A percentile compares a stretch with the other conserved stretches of the same genome.
phyloP scores from a whole-genome alignment of 768 basidiomycete species.

The Polyporus arcularius region DNA sequence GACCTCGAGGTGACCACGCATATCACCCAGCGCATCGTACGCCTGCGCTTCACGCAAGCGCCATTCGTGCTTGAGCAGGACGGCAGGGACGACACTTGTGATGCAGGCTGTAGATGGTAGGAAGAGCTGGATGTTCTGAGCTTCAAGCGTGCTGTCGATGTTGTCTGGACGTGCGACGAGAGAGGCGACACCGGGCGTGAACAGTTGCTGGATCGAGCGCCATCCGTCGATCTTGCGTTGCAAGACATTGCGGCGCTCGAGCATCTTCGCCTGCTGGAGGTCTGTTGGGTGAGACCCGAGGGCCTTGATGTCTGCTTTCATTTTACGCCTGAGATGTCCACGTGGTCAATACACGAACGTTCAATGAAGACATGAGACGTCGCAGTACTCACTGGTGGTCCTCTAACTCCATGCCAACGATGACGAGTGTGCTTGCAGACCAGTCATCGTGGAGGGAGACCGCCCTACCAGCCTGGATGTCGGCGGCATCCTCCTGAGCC shows the following conservation, averaged over 20 bases:
- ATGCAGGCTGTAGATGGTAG: background rate
- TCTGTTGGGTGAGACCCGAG: background rate
- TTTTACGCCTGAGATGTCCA: background rate
- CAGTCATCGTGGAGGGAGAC: background rate
- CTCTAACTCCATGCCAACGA: background rate
- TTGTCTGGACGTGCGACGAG: background rate
- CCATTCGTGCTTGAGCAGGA: background rate
- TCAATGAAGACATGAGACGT: too few species aligned
- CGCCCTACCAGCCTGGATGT: background rate
- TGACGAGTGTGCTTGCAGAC: background rate
- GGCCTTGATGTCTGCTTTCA: background rate
- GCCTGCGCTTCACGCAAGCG: background rate
- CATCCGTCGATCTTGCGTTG: background rate
- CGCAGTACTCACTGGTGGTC: background rate
- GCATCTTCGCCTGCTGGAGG: background rate
- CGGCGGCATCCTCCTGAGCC: background rate
- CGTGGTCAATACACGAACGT: too few species aligned
- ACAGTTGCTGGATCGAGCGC: background rate
- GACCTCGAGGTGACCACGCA: background rate
- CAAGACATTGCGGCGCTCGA: background rate
- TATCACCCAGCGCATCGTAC: background rate
- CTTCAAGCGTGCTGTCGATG: too few species aligned
- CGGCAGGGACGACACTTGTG: too few species aligned
- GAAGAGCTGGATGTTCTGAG: background rate
- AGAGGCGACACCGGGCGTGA: background rate